phyloP scores from a whole-genome alignment of 1,284 basidiomycete genomes.

The Mycena sp. region DNA sequence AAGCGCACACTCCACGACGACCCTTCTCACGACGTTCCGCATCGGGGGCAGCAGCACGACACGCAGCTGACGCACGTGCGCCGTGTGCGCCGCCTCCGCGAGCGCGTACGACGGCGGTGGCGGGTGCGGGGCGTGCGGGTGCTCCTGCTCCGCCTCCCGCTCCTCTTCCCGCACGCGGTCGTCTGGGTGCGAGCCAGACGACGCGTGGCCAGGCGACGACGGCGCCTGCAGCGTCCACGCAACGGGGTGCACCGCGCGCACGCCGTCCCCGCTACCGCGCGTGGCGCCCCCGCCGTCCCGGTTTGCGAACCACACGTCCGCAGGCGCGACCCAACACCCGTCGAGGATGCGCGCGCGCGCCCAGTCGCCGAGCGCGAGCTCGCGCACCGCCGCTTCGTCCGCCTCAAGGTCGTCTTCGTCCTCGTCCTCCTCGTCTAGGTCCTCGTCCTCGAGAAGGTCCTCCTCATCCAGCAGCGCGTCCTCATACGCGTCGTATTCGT shows the following conservation, averaged over 20 bases:
- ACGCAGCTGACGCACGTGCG: conserved; percentile 64
- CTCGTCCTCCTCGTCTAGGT: no score
- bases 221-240: conserved; percentile 55
- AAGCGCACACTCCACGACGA: conserved; percentile 64
- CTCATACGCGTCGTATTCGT: no score
- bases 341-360: no score
- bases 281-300: no score
- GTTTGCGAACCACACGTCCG: no score
- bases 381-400: no score
- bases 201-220: conserved; percentile 5
- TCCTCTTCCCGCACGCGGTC: neutral
- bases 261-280: conserved; percentile 49
- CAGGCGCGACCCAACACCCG: no score
- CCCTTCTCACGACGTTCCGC: conserved; percentile 69
- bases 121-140: conserved; percentile 45
- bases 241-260: conserved; percentile 70
- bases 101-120: conserved; percentile 63
- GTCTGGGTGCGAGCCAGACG: neutral
- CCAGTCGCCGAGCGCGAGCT: no score
- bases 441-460: no score
- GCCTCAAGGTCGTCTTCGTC: no score
- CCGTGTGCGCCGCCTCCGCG: conserved; percentile 66
- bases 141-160: neutral
- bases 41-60: conserved; percentile 68
- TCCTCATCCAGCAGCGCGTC: no score